A percentile compares a stretch with the other conserved stretches of the same genome.
These are phyloP conservation scores for Scheffersomyces titani DNA, from an alignment of 1,139 yeast genomes.

Conservation along the genomic window DNA sequence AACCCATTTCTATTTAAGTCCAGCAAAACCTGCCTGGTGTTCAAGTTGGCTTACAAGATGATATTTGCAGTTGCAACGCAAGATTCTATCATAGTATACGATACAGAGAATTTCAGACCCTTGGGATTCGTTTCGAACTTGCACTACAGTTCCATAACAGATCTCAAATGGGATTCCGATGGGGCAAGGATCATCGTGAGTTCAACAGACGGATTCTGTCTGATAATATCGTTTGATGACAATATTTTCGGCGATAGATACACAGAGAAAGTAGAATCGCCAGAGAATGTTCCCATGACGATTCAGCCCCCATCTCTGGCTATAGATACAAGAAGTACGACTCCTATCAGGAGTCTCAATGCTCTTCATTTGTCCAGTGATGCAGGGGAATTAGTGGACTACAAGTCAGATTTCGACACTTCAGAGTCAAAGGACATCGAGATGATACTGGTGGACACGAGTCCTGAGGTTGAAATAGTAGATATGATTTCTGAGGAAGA, in stretches of 20 bases:
- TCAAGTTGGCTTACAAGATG: conserved; percentile 71
- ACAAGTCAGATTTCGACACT: background rate
- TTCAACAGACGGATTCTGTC: conserved; percentile 95
- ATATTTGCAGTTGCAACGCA: conserved; percentile 93
- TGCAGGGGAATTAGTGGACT: background rate
- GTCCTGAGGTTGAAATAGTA: background rate
- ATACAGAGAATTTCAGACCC: conserved; percentile 69
- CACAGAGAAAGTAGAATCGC: background rate
- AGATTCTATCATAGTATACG: conserved; percentile 81
- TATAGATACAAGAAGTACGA: background rate
- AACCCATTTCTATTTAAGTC: conserved; percentile 63
- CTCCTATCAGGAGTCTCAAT: background rate
- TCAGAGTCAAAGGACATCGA: conserved; percentile 1
- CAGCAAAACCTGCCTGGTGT: conserved; percentile 17
- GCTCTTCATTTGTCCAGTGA: background rate
- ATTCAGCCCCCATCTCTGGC: background rate
- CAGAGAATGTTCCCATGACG: background rate
- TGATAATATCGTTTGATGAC: conserved; percentile 55
- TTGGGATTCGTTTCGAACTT: conserved; percentile 74
- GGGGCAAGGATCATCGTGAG: conserved; percentile 73
- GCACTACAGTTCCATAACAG: conserved; percentile 89
- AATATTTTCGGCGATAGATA: conserved; percentile 53
- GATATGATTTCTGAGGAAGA: background rate
- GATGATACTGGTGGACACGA: background rate
- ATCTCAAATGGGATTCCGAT: conserved; percentile 78